A percentile compares a stretch with the other conserved stretches of the same genome.
Conservation (phyloP, 2,329 filamentous ascomycete species). For the Arthrocladium fulminans region DNA sequence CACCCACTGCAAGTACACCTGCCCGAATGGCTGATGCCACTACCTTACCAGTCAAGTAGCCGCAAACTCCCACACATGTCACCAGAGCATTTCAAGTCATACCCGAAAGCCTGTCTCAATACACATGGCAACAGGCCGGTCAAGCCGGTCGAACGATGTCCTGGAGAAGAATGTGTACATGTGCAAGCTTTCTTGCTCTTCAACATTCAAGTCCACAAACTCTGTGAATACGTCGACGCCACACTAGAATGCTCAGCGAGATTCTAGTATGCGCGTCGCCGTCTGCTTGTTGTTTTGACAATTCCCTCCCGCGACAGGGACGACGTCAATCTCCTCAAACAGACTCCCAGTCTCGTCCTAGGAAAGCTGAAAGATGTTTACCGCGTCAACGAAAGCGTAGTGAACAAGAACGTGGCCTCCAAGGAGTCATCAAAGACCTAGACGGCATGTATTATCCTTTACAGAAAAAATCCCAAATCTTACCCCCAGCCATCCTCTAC, state of each 20-base stretch:
- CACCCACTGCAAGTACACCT: neutral
- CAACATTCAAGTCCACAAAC: conserved; percentile 1
- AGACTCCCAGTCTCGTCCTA: conserved; percentile 26
- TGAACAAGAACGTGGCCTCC: conserved; percentile 41
- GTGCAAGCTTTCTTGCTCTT: conserved; percentile 7
- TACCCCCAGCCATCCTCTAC: no score
- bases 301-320: neutral
- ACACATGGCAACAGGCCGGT: neutral
- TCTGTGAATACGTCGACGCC: conserved; percentile 2
- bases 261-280: conserved; percentile 6
- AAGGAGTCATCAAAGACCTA: no score
- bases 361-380: conserved; percentile 35
- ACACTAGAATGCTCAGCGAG: neutral
- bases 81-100: neutral
- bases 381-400: conserved; percentile 38
- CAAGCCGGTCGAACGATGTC: neutral
- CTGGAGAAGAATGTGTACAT: conserved; percentile 4
- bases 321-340: conserved; percentile 3
- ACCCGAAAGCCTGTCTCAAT: neutral
- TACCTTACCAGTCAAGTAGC: conserved; percentile 1
- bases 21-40: neutral
- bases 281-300: conserved; percentile 3
- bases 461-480: no score
- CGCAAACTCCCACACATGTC: neutral
- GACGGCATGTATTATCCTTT: no score